phyloP scores from a whole-genome alignment of 306 rosid genomes.

The Inga oerstediana region DNA sequence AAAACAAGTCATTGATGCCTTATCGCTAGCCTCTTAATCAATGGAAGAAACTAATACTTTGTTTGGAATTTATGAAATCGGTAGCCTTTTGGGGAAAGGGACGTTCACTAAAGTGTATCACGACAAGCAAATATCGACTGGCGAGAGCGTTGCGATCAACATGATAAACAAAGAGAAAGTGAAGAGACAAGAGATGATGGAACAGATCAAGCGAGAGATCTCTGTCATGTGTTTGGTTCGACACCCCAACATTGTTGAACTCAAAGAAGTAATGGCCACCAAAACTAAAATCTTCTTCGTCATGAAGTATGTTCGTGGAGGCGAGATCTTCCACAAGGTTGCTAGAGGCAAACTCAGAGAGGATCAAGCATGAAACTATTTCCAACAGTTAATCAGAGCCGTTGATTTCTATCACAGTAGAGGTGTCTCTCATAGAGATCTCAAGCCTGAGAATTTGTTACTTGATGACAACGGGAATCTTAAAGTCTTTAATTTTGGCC shows the following conservation, averaged over 20 bases:
- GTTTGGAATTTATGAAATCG: conserved; percentile 70
- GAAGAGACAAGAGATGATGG: conserved; percentile 71
- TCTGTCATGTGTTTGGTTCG: conserved; percentile 67
- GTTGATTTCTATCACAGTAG: conserved; percentile 84
- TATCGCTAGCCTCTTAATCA: background rate
- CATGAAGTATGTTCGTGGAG: conserved; percentile 81
- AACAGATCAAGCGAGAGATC: conserved; percentile 80
- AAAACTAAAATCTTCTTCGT: conserved; percentile 74
- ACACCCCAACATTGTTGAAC: conserved; percentile 74
- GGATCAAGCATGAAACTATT: conserved; percentile 67
- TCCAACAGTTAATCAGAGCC: conserved; percentile 76
- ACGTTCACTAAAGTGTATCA: conserved; percentile 82
- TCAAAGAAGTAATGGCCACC: conserved; percentile 80
- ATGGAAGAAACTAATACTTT: conserved; percentile 60
- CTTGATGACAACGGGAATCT: conserved; percentile 69
- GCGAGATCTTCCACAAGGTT: conserved; percentile 77
- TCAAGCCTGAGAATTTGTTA: conserved; percentile 78
- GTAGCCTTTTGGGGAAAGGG: conserved; percentile 71
- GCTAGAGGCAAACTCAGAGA: conserved; percentile 65
- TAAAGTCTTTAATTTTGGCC: conserved; percentile 77
- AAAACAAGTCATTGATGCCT: background rate
- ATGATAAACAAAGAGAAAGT: conserved; percentile 68
- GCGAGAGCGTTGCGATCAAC: conserved; percentile 77
- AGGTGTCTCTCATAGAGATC: conserved; percentile 77
- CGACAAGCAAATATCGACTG: conserved; percentile 50